phyloP scores from a whole-genome alignment of 192 early-diverging fungal genomes.

The Rhizophagus clarus region DNA sequence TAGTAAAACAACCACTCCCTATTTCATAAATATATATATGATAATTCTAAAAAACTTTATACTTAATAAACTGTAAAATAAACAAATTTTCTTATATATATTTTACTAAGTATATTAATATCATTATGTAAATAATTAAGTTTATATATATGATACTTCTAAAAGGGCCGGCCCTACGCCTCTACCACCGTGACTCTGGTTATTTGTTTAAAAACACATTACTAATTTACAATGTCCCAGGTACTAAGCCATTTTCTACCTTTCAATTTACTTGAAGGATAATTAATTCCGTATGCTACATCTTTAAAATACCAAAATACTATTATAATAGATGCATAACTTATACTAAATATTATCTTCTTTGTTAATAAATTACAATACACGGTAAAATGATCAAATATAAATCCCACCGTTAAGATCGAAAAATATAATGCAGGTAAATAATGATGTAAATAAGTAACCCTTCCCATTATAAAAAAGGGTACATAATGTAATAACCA shows the following conservation, averaged over 20 bases:
- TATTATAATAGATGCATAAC: slow-evolving; percentile 45
- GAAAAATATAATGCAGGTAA: slow-evolving; percentile 96
- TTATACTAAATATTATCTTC: slow-evolving; percentile 44
- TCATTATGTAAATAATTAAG: too few species aligned
- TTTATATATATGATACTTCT: too few species aligned
- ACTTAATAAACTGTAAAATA: too few species aligned
- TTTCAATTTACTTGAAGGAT: slow-evolving; percentile 58
- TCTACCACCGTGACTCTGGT: too few species aligned
- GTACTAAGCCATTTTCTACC: slow-evolving; percentile 69
- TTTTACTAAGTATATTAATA: too few species aligned
- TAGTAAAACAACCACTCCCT: too few species aligned
- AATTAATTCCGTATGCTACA: slow-evolving; percentile 81
- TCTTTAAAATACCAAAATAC: slow-evolving; percentile 80
- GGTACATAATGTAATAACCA: slow-evolving; percentile 95
- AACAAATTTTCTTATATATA: too few species aligned
- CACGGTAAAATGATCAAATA: slow-evolving; percentile 71
- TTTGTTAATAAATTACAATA: slow-evolving; percentile 24
- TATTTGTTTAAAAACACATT: too few species aligned
- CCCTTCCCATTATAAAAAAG: slow-evolving; percentile 96
- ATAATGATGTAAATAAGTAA: slow-evolving; percentile 96
- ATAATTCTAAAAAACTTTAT: too few species aligned
- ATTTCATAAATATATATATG: too few species aligned
- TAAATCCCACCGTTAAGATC: slow-evolving; percentile 73
- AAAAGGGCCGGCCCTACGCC: too few species aligned
- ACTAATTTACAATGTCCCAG: slow-evolving; percentile 79